phyloP scores from a whole-genome alignment of 73 alveolate genomes.

The Uronychia setigera region DNA sequence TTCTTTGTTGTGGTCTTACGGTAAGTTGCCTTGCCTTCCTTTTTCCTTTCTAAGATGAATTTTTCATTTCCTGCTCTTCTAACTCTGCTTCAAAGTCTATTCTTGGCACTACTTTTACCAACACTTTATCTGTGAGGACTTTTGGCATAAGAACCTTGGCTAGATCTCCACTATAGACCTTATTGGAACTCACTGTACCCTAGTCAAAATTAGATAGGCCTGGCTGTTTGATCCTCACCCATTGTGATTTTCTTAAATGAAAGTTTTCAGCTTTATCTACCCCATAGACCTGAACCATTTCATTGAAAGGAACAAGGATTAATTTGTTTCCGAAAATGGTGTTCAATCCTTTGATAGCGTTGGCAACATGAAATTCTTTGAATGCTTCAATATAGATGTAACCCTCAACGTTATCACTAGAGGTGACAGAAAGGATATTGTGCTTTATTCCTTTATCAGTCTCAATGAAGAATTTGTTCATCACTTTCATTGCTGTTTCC shows the following conservation, averaged over 20 bases:
- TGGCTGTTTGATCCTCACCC: slow-evolving; percentile 76
- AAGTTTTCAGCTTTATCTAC: slow-evolving; percentile 64
- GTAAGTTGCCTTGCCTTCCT: neutral
- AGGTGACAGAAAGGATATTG: slow-evolving; percentile 73
- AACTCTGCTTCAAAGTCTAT: slow-evolving; percentile 25
- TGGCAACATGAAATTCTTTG: slow-evolving; percentile 79
- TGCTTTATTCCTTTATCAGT: slow-evolving; percentile 44
- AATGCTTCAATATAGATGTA: slow-evolving; percentile 89
- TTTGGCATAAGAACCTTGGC: too few relatives aligned
- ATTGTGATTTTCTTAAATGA: slow-evolving; percentile 56
- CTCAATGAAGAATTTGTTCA: slow-evolving; percentile 75
- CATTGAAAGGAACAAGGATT: slow-evolving; percentile 75
- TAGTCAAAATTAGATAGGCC: neutral
- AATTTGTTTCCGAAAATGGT: slow-evolving; percentile 68
- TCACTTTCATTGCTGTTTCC: slow-evolving; percentile 70
- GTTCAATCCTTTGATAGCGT: slow-evolving; percentile 78
- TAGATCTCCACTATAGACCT: slow-evolving; percentile 89
- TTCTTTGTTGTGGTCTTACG: slow-evolving; percentile 61
- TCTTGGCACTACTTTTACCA: slow-evolving; percentile 80
- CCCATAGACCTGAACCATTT: slow-evolving; percentile 77
- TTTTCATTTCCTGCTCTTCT: slow-evolving; percentile 25
- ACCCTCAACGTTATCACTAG: slow-evolving; percentile 85
- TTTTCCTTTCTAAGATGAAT: neutral
- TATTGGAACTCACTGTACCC: neutral
- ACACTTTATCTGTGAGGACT: slow-evolving; percentile 67